Conservation (phyloP, 1,284 basidiomycete genomes). For the Microbotryomycetes sp. region DNA sequence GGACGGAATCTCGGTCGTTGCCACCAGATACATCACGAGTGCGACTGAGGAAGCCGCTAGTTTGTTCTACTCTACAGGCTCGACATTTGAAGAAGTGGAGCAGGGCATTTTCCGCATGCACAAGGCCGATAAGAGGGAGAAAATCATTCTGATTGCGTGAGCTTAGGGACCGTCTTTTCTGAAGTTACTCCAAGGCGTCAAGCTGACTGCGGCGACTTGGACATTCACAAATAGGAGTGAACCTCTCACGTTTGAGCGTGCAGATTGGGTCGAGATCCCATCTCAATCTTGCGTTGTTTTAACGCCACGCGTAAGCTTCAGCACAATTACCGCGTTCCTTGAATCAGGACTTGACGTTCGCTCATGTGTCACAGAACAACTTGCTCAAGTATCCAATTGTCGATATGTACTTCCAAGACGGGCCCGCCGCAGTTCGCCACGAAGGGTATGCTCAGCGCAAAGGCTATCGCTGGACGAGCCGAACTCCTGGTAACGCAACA, state of each 20-base stretch:
- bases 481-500: no score
- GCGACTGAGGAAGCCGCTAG: constrained; percentile 88
- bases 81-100: constrained; percentile 75
- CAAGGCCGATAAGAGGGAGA: constrained; percentile 90
- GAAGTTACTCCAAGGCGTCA: no score
- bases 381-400: constrained; percentile 87
- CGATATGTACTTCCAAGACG: constrained; percentile 62
- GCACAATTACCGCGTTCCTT: constrained; percentile 70
- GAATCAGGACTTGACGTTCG: neutral
- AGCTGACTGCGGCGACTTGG: no score
- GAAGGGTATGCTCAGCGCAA: neutral
- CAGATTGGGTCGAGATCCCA: constrained; percentile 48
- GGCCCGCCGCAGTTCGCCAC: neutral
- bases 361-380: constrained; percentile 55
- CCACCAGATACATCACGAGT: constrained; percentile 89
- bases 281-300: constrained; percentile 47
- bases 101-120: constrained; percentile 90
- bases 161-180: neutral
- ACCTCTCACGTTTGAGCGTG: constrained; percentile 84
- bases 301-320: constrained; percentile 36
- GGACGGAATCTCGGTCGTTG: constrained; percentile 86
- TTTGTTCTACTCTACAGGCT: constrained; percentile 46
- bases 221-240: constrained; percentile 85
- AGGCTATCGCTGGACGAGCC: neutral
- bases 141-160: constrained; percentile 36